Evolutionary conservation across 2,329 filamentous ascomycete species (phyloP).

Genomic region (Fusarium illudens): DNA sequence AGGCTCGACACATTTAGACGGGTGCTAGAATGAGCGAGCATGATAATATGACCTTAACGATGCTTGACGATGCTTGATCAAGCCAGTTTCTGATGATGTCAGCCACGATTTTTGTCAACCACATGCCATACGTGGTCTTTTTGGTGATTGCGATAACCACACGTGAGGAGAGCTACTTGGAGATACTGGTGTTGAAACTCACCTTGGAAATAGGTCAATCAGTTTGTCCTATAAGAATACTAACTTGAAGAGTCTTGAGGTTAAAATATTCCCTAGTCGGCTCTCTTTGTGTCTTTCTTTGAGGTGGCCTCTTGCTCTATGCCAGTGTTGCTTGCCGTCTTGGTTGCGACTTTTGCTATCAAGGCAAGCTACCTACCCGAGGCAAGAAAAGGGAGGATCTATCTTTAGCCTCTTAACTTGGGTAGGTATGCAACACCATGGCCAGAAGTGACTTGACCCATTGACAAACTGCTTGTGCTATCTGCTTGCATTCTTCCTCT

Average conservation of each 20-base stretch:
- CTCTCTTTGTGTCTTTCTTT: background rate
- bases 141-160: background rate
- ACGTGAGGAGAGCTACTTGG: background rate
- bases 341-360: background rate
- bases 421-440: no score
- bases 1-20: background rate
- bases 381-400: no score
- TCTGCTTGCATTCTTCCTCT: no score
- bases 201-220: no score
- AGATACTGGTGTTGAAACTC: no score
- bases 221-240: no score
- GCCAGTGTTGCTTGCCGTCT: background rate
- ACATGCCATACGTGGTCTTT: background rate
- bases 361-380: background rate
- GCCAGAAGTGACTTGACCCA: no score
- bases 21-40: background rate
- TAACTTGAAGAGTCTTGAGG: no score
- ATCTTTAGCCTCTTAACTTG: no score
- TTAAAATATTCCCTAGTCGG: no score
- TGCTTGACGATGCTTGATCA: slow-evolving; percentile 2
- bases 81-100: background rate
- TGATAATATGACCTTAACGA: background rate
- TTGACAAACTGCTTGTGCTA: no score
- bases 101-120: background rate
- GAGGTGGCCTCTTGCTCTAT: background rate